These are phyloP conservation scores for Aspergillus sp. DNA, from an alignment of 2,329 filamentous ascomycete genomes.

Conservation along the genomic window DNA sequence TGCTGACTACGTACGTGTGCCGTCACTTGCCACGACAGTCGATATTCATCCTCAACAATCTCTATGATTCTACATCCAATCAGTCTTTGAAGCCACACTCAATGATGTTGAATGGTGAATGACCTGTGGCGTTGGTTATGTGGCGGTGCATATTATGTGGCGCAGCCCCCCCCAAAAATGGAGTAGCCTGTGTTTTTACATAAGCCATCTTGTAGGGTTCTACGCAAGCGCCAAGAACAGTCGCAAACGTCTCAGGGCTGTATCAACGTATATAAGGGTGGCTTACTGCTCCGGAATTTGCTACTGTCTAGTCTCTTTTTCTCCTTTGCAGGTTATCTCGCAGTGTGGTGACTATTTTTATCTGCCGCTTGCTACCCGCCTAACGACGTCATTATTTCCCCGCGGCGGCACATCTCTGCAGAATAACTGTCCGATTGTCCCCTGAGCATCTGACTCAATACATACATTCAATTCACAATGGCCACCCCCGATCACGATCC, in stretches of 20 bases:
- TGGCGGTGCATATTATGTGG: conserved; percentile 21
- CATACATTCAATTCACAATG: conserved; percentile 12
- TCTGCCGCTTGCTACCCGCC: not conserved
- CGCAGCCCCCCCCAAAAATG: conserved; percentile 9
- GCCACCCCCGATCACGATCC: conserved; percentile 27
- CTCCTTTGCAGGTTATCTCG: not conserved
- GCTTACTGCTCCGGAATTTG: conserved; percentile 7
- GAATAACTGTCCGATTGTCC: conserved; percentile 7
- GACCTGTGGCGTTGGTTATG: conserved; percentile 5
- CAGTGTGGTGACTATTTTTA: not conserved
- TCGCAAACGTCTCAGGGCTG: not conserved
- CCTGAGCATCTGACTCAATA: not conserved
- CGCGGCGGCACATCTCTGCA: not conserved
- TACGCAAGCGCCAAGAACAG: not conserved
- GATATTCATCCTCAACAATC: no score
- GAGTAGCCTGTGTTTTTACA: conserved; percentile 6
- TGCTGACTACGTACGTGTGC: no score
- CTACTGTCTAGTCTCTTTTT: not conserved
- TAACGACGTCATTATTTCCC: not conserved
- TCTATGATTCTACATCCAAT: no score
- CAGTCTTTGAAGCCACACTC: not conserved
- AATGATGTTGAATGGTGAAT: not conserved
- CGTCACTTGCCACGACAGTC: no score
- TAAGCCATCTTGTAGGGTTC: not conserved
- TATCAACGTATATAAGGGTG: conserved; percentile 7